phyloP scores from a whole-genome alignment of 164 flowering plant genomes.

The Protea cynaroides region DNA sequence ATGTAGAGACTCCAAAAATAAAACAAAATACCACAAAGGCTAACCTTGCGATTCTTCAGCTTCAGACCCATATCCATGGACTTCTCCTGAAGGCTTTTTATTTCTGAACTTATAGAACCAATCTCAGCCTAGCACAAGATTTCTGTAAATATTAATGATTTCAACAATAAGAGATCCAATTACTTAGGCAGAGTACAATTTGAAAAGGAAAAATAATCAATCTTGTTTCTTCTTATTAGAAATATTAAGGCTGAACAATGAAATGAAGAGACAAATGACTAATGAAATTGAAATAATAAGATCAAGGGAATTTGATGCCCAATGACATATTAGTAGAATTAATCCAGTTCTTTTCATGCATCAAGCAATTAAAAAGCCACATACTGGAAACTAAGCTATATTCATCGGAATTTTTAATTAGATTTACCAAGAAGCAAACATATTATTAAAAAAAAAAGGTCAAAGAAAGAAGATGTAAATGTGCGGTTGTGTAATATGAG shows the following conservation, averaged over 20 bases:
- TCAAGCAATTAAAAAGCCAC: background rate
- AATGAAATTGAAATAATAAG: no score
- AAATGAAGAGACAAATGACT: background rate
- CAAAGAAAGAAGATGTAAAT: background rate
- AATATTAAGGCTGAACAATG: background rate
- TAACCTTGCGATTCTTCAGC: slow-evolving; percentile 98
- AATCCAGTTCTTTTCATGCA: background rate
- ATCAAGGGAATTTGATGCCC: background rate
- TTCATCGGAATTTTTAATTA: no score
- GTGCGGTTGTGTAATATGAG: background rate
- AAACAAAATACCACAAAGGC: background rate
- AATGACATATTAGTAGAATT: no score
- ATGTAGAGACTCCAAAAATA: background rate
- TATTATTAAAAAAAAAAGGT: no score
- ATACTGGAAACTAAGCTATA: no score
- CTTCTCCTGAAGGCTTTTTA: slow-evolving; percentile 94
- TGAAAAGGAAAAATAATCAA: background rate
- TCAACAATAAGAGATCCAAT: slow-evolving; percentile 9
- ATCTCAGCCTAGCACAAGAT: slow-evolving; percentile 67
- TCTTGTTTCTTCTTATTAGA: background rate
- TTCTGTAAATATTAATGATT: slow-evolving; percentile 7
- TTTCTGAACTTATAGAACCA: slow-evolving; percentile 97
- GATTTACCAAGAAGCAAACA: no score
- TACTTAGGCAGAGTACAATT: slow-evolving; percentile 1
- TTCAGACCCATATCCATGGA: slow-evolving; percentile 98